Conservation (phyloP, 1,284 basidiomycete genomes). For the Microbotryum violaceum region DNA sequence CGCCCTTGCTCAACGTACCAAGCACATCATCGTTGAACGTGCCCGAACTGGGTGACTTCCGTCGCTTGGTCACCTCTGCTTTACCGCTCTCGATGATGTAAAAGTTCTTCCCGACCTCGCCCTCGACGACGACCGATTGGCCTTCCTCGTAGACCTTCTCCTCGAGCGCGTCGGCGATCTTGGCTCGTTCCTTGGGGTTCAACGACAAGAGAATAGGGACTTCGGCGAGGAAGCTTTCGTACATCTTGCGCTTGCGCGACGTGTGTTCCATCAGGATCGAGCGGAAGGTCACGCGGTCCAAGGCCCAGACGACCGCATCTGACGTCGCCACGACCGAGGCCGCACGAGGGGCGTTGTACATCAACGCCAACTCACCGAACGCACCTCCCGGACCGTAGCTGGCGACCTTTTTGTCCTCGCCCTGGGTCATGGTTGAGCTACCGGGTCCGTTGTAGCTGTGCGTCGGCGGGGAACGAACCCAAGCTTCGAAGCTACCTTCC, state of each 20-base stretch:
- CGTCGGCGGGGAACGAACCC: constrained; percentile 48
- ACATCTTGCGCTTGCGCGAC: constrained; percentile 82
- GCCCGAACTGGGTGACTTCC: constrained; percentile 41
- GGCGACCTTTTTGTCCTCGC: constrained; percentile 65
- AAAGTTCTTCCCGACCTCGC: constrained; percentile 92
- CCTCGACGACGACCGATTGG: constrained; percentile 78
- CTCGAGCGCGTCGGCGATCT: constrained; percentile 91
- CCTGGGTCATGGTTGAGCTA: constrained; percentile 19
- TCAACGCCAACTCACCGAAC: constrained; percentile 93
- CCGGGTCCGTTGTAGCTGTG: constrained; percentile 32
- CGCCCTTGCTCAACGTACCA: constrained; percentile 72
- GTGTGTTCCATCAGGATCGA: constrained; percentile 81
- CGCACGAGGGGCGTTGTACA: constrained; percentile 94
- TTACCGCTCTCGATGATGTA: constrained; percentile 93
- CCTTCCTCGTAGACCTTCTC: constrained; percentile 74
- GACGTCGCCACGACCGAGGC: constrained; percentile 85
- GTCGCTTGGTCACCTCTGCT: constrained; percentile 74
- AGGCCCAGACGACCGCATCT: constrained; percentile 77
- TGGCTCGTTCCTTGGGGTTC: constrained; percentile 79
- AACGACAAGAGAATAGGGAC: constrained; percentile 82
- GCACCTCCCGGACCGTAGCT: constrained; percentile 78
- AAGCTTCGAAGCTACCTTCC: constrained; percentile 77
- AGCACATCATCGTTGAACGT: constrained; percentile 61
- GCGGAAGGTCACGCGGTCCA: constrained; percentile 95
- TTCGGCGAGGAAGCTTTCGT: constrained; percentile 88